phyloP scores from a whole-genome alignment of 75 land plant genomes.

The Pinus taeda region DNA sequence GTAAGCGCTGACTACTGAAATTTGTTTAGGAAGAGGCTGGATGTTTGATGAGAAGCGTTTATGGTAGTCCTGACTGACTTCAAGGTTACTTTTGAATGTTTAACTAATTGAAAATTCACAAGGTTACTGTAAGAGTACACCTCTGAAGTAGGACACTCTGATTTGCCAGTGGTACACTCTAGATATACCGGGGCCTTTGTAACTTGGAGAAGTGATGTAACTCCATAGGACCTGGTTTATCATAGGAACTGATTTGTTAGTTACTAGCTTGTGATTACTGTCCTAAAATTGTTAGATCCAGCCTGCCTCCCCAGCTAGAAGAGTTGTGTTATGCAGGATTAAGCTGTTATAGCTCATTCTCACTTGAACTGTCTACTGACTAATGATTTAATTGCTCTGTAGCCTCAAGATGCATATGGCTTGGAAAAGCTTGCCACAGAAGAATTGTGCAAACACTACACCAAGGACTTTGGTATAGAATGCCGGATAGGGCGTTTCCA shows the following conservation, averaged over 20 bases:
- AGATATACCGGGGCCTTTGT: neutral
- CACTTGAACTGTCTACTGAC: neutral
- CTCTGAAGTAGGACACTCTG: neutral
- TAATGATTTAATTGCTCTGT: neutral
- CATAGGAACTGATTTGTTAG: neutral
- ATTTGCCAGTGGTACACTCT: neutral
- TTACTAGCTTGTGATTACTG: neutral
- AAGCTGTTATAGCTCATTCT: neutral
- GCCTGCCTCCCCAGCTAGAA: neutral
- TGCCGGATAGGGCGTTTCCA: constrained; percentile 92
- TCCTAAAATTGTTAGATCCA: neutral
- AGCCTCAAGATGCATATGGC: constrained; percentile 99
- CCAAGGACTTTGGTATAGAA: constrained; percentile 87
- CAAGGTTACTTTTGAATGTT: too few species aligned
- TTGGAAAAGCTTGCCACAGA: constrained; percentile 86
- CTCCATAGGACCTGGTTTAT: neutral
- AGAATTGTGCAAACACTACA: constrained; percentile 93
- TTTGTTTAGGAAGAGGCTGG: neutral
- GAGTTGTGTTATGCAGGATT: neutral
- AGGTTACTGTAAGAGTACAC: neutral
- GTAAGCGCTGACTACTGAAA: too few species aligned
- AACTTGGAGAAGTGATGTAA: neutral
- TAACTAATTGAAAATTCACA: neutral
- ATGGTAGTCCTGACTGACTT: too few species aligned
- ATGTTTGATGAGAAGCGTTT: too few species aligned